Conservation (phyloP, 1,284 basidiomycete species). For the Phaffia rhodozyma region DNA sequence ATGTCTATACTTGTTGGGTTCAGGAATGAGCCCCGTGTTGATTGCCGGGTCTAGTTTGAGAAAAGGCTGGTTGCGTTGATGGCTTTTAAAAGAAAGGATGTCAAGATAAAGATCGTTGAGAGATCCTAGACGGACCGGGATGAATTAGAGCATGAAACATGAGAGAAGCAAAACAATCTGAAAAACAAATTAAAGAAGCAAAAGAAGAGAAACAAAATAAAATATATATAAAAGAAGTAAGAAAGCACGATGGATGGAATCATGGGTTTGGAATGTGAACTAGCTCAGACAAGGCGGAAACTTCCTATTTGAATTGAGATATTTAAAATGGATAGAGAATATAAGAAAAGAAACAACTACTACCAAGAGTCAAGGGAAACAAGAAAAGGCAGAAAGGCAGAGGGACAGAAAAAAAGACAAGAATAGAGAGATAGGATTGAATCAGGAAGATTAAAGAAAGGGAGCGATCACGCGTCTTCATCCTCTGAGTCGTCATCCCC, state of each 20-base stretch:
- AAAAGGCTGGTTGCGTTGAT: no score
- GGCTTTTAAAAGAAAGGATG: no score
- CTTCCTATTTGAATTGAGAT: no score
- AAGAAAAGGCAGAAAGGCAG: background rate
- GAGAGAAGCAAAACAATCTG: background rate
- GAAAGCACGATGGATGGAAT: background rate
- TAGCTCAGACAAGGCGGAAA: background rate
- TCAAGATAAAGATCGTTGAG: no score
- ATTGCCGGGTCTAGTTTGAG: no score
- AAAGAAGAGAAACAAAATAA: background rate
- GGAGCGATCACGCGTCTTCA: conserved; percentile 24
- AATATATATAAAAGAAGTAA: background rate
- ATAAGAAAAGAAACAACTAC: background rate
- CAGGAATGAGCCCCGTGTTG: no score
- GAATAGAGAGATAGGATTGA: conserved; percentile 5
- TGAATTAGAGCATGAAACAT: no score
- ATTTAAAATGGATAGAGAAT: background rate
- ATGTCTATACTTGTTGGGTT: no score
- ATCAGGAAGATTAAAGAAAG: conserved; percentile 26
- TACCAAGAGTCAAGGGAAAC: background rate
- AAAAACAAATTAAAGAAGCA: no score
- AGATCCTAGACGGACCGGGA: no score
- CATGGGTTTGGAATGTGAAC: no score
- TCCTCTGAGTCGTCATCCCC: background rate
- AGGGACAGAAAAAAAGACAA: background rate